Conservation (phyloP, 352 stramenopile genomes). For the Thalassiosira mediterranea region DNA sequence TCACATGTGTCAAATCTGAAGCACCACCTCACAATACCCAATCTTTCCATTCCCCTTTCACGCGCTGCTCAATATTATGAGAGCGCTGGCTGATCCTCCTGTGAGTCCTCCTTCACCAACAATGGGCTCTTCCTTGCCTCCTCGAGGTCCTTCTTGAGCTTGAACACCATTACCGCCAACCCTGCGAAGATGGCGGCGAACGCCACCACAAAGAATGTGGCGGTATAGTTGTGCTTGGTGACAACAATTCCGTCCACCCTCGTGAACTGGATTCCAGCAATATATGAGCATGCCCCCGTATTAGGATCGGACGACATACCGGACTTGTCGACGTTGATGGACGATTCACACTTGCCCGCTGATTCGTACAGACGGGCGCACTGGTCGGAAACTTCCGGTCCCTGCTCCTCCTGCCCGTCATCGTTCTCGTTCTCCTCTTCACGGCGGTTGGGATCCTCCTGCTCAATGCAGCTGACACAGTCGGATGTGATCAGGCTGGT, state of each 20-base stretch:
- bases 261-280: slow-evolving; percentile 71
- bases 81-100: slow-evolving; percentile 4
- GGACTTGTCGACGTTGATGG: slow-evolving; percentile 37
- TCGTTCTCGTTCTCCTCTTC: slow-evolving; percentile 21
- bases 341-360: slow-evolving; percentile 39
- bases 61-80: background rate
- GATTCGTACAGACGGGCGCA: slow-evolving; percentile 41
- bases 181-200: slow-evolving; percentile 25
- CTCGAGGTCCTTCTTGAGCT: slow-evolving; percentile 7
- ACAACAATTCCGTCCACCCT: slow-evolving; percentile 12
- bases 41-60: no score
- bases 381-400: slow-evolving; percentile 37
- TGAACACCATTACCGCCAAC: slow-evolving; percentile 10
- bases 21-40: no score
- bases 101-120: slow-evolving; percentile 12
- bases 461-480: slow-evolving; percentile 44
- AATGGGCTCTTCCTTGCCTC: slow-evolving; percentile 9
- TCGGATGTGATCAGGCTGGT: slow-evolving; percentile 50
- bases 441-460: slow-evolving; percentile 29
- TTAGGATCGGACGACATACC: slow-evolving; percentile 40
- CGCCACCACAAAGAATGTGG: slow-evolving; percentile 24
- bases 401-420: slow-evolving; percentile 39
- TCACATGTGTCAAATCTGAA: no score
- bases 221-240: background rate
- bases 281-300: slow-evolving; percentile 67